Evolutionary conservation across 2,329 filamentous ascomycete genomes (phyloP), one percentile per base, ranked within the genome.

Genomic region (Coleophoma eucalyptorum): DNA sequence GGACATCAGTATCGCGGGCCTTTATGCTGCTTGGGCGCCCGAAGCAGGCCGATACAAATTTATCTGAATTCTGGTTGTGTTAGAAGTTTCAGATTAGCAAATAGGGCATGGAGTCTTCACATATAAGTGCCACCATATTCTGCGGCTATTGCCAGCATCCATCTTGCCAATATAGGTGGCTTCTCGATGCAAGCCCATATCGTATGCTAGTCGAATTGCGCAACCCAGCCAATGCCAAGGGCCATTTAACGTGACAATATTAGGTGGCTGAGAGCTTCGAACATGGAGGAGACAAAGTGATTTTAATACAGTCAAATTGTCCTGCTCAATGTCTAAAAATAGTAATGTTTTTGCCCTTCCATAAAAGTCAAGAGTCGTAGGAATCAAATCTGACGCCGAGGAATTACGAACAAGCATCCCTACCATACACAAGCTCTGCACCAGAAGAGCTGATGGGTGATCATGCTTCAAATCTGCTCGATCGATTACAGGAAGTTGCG

Each of bases 181-280:
- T 10, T 35, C 33, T 35, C 33, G n/a, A 21, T 46, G 44, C 26
- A 46, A 6, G 26, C 44, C 44, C 8, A 46, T n/a, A 15, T 46
- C 31, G 12, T 35, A 11, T 16, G 44, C 44, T 20, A 46, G 44
- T 15, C 44, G 44, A 15, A 37, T 35, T 46, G 26, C 44, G 18
- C 19, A n/a, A 11, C 44, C 26, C 34, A 33, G 34, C 44, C 44
- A 46, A 37, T 46, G 44, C 44, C 44, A 46, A 19, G 44, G 44
- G 13, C 44, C n/a, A 37, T 46, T 33, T n/a, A 46, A 20, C 13
- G 15, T 46, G 13, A 46, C 18, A n/a, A 3, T 11, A n/a, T 37
- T 15, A 5, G 44, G 33, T 5, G n/a, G 13, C 20, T 46, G 16
- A 15, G 44, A 33, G 19, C 44, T 46, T 33, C 44, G 37, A 16